phyloP scores from a whole-genome alignment of 768 basidiomycete genomes.

The Boletus insuetus region DNA sequence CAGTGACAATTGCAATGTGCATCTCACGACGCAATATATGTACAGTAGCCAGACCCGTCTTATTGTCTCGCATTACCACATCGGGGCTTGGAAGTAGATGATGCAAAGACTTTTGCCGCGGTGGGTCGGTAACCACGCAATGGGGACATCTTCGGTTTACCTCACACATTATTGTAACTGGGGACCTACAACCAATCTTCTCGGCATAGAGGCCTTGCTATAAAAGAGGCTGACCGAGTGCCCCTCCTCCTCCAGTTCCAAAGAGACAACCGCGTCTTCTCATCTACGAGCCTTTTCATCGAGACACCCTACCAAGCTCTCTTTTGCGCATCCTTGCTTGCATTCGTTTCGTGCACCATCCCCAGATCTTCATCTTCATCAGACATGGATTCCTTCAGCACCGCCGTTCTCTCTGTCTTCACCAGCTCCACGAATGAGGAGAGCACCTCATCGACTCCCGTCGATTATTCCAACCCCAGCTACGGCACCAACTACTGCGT shows the following conservation, averaged over 20 bases:
- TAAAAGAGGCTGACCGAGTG: conserved; percentile 10
- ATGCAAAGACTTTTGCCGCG: too few species aligned
- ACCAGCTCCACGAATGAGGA: conserved; percentile 4
- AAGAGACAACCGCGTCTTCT: not conserved
- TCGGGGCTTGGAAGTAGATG: not conserved
- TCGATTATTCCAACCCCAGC: conserved; percentile 6
- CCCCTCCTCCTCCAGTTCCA: conserved; percentile 1
- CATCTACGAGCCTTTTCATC: conserved; percentile 1
- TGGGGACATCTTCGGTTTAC: not conserved
- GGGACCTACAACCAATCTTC: not conserved
- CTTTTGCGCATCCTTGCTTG: not conserved
- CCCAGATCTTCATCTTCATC: not conserved
- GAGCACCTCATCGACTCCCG: conserved; percentile 11
- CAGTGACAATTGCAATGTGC: not conserved
- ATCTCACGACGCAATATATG: conserved; percentile 6
- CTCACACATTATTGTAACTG: not conserved
- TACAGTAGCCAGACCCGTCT: not conserved
- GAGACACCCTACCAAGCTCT: not conserved
- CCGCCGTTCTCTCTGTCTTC: conserved; percentile 13
- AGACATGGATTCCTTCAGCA: conserved; percentile 24
- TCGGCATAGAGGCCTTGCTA: conserved; percentile 9
- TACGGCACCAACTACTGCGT: conserved; percentile 12
- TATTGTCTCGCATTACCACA: conserved; percentile 22
- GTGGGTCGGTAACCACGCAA: not conserved
- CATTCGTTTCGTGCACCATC: not conserved